These are phyloP conservation scores for Plasmodium adleri DNA, from an alignment of 169 alveolate genomes.

Conservation along the genomic window DNA sequence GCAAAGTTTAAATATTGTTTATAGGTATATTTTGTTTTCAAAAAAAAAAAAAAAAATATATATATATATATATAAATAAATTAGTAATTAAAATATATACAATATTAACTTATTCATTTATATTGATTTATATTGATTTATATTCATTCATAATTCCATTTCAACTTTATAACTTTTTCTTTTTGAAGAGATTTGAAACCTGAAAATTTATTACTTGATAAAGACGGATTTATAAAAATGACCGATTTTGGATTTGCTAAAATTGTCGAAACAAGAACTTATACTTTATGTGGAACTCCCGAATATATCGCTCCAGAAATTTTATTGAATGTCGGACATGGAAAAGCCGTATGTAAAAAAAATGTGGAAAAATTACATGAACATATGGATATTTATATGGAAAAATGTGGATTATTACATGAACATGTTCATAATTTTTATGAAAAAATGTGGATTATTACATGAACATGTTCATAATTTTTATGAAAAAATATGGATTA, in stretches of 20 bases:
- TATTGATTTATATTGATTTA: no score
- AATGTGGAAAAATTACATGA: not conserved
- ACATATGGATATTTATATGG: not conserved
- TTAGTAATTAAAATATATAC: not conserved
- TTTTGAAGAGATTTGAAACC: constrained; percentile 95
- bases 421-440: no score
- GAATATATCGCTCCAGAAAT: constrained; percentile 99
- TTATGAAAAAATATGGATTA: not conserved
- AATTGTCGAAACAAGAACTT: constrained; percentile 96
- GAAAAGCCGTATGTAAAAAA: constrained; percentile 91
- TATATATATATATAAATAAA: not conserved
- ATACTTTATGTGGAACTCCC: constrained; percentile 99
- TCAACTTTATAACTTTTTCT: not conserved
- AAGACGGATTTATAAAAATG: constrained; percentile 97
- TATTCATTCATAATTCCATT: not conserved
- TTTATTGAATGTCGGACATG: constrained; percentile 95
- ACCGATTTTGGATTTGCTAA: constrained; percentile 99
- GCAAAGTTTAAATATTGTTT: constrained; percentile 94
- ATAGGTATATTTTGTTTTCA: constrained; percentile 79
- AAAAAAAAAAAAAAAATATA: not conserved
- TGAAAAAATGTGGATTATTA: no score
- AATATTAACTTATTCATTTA: not conserved
- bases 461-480: not conserved
- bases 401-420: no score
- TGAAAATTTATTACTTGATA: constrained; percentile 96